Percentiles rank a stretch among this genome's conserved stretches.
phyloP scores from a whole-genome alignment of 768 basidiomycete genomes.

The Tremella yokohamensis region DNA sequence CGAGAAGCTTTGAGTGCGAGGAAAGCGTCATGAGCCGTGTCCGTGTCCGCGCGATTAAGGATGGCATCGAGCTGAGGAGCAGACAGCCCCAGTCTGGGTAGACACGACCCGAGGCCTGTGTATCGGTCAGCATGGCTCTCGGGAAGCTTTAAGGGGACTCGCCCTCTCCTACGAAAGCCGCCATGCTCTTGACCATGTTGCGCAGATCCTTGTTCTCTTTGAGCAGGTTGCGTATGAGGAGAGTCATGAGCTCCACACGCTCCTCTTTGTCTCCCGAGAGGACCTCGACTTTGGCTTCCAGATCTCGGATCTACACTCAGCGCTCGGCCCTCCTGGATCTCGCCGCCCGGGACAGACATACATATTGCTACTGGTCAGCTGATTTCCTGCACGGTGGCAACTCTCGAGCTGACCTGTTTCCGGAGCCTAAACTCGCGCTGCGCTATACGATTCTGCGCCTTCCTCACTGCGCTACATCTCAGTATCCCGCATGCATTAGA shows the following conservation, averaged over 20 bases:
- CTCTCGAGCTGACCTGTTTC: slow-evolving; percentile 68
- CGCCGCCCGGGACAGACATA: slow-evolving; percentile 19
- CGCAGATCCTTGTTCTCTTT: slow-evolving; percentile 82
- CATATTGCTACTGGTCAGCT: slow-evolving; percentile 28
- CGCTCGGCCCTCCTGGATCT: neutral
- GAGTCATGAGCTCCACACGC: slow-evolving; percentile 73
- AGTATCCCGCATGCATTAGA: slow-evolving; percentile 8
- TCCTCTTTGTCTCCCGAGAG: slow-evolving; percentile 90
- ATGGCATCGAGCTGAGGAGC: slow-evolving; percentile 70
- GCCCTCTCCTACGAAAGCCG: slow-evolving; percentile 82
- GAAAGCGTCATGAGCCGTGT: slow-evolving; percentile 88
- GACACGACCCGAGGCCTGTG: slow-evolving; percentile 47
- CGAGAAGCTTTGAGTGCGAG: slow-evolving; percentile 62
- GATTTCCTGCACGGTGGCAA: neutral
- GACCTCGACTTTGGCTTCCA: slow-evolving; percentile 92
- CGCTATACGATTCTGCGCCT: slow-evolving; percentile 58
- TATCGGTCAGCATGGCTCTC: neutral
- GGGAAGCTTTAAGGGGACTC: slow-evolving; percentile 53
- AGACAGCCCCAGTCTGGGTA: slow-evolving; percentile 46
- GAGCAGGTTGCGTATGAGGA: slow-evolving; percentile 79
- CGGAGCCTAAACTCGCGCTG: slow-evolving; percentile 87
- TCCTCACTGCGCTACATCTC: slow-evolving; percentile 24
- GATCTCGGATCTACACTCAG: slow-evolving; percentile 72
- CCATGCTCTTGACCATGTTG: slow-evolving; percentile 68
- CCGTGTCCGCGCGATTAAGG: slow-evolving; percentile 81